These are phyloP conservation scores for Bretziella fagacearum DNA, from an alignment of 2,329 filamentous ascomycete genomes.

Conservation along the genomic window DNA sequence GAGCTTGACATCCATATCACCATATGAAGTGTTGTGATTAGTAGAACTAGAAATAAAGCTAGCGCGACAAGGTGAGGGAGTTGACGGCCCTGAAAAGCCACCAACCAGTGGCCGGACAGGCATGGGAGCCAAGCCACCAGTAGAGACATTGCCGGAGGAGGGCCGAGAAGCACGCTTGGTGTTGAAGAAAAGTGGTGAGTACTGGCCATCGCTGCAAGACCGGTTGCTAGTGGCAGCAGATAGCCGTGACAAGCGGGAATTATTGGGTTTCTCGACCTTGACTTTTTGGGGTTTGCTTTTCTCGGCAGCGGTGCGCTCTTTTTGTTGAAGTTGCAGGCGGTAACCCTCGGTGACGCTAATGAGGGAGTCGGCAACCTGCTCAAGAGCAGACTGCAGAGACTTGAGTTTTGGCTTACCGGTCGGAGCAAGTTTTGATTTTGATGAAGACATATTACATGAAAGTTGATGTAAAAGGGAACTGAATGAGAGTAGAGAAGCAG, in stretches of 20 bases:
- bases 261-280: not conserved
- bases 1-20: constrained; percentile 5
- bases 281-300: not conserved
- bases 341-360: constrained; percentile 15
- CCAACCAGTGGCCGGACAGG: not conserved
- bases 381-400: constrained; percentile 15
- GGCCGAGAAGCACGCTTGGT: not conserved
- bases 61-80: not conserved
- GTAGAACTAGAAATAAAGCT: constrained; percentile 4
- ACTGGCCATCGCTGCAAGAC: not conserved
- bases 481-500: constrained; percentile 1
- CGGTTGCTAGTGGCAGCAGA: constrained; percentile 2
- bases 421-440: not conserved
- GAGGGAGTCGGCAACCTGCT: constrained; percentile 14
- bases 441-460: constrained; percentile 2
- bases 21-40: not conserved
- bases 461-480: not conserved
- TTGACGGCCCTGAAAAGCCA: not conserved
- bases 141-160: not conserved
- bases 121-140: constrained; percentile 2
- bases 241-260: not conserved
- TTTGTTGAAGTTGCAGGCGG: constrained; percentile 13
- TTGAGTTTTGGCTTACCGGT: constrained; percentile 4
- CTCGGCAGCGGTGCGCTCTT: not conserved
- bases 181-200: not conserved